phyloP scores from a whole-genome alignment of 495 filamentous ascomycete species.

The Glutinoglossum americanum region DNA sequence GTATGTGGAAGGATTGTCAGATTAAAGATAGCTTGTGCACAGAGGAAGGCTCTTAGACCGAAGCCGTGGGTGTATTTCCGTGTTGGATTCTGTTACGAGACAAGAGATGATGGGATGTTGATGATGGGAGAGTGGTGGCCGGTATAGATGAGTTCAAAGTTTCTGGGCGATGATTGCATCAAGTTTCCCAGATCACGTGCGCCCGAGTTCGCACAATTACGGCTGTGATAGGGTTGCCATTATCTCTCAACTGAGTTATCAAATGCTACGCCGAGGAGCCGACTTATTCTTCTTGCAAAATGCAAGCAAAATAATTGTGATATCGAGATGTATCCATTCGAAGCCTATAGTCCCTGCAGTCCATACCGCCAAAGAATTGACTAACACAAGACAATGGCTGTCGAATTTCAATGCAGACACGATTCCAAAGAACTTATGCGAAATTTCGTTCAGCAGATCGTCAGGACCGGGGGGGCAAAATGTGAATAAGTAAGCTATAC shows the following conservation, averaged over 20 bases:
- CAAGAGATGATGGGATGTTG: background rate
- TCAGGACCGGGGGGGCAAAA: constrained; percentile 89
- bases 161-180: background rate
- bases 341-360: background rate
- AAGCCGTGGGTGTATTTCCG: background rate
- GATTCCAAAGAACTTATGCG: constrained; percentile 42
- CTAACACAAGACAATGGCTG: constrained; percentile 57
- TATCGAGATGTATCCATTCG: background rate
- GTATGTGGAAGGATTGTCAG: background rate
- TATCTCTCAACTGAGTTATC: background rate
- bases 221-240: too few relatives aligned
- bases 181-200: background rate
- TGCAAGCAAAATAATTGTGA: background rate
- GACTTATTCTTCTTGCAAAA: background rate
- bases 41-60: background rate
- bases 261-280: background rate
- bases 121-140: background rate
- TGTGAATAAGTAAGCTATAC: constrained; percentile 66
- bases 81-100: background rate
- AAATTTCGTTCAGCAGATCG: constrained; percentile 60
- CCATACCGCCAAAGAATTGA: constrained; percentile 31
- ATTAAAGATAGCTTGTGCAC: background rate
- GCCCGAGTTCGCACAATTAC: background rate
- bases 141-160: background rate
- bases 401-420: constrained; percentile 34